phyloP scores from a whole-genome alignment of 495 filamentous ascomycete genomes.

The Tuber calosporum region DNA sequence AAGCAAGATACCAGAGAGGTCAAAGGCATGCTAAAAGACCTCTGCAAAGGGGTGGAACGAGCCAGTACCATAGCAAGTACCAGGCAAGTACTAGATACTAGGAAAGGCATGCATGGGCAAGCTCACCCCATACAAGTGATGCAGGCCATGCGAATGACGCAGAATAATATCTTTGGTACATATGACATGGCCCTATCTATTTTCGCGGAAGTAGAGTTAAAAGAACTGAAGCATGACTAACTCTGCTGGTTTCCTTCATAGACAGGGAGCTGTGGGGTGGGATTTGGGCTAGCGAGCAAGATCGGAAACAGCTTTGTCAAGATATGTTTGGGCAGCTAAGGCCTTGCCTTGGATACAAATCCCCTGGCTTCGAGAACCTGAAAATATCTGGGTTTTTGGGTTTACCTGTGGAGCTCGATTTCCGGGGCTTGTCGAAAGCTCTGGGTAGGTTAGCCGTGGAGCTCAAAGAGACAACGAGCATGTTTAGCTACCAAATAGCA shows the following conservation, averaged over 20 bases:
- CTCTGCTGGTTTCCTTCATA: not conserved
- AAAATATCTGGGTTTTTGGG: conserved; percentile 2
- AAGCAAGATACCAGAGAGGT: conserved; percentile 3
- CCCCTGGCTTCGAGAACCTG: conserved; percentile 1
- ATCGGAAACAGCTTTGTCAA: not conserved
- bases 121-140: not conserved
- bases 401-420: conserved; percentile 3
- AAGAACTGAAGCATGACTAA: not conserved
- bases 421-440: not conserved
- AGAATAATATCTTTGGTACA: conserved; percentile 8
- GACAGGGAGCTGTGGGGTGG: not conserved
- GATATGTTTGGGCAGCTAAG: not conserved
- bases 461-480: not conserved
- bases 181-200: not conserved
- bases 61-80: too few relatives aligned
- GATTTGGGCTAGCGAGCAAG: not conserved
- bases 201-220: not conserved
- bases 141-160: not conserved
- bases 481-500: not conserved
- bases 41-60: not conserved
- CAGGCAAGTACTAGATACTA: not conserved
- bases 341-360: conserved; percentile 5
- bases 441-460: not conserved
- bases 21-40: not conserved
- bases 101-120: not conserved